Conservation (phyloP, 805 yeast genomes). For the Ogataea pini region DNA sequence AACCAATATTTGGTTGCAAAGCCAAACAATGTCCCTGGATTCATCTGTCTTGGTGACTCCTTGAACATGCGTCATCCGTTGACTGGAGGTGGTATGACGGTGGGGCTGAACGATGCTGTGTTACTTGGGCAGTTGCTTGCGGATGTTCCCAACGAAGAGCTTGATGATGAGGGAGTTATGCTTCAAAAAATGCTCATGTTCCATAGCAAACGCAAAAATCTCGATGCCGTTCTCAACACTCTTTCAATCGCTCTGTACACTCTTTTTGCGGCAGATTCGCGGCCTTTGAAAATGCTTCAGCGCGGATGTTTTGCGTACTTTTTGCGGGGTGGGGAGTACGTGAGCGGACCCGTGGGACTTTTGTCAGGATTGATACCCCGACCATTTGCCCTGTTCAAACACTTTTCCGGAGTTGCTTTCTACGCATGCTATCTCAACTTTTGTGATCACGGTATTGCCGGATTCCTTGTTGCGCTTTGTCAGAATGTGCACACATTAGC, state of each 20-base stretch:
- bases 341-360: slow-evolving; percentile 76
- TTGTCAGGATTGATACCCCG: slow-evolving; percentile 78
- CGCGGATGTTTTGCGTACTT: slow-evolving; percentile 88
- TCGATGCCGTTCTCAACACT: slow-evolving; percentile 85
- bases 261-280: slow-evolving; percentile 82
- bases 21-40: slow-evolving; percentile 68
- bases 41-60: slow-evolving; percentile 87
- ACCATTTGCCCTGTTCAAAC: slow-evolving; percentile 75
- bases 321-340: slow-evolving; percentile 78
- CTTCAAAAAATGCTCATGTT: slow-evolving; percentile 60
- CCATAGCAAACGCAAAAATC: slow-evolving; percentile 73
- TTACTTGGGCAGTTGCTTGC: slow-evolving; percentile 64
- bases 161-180: slow-evolving; percentile 59
- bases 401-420: slow-evolving; percentile 88
- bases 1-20: slow-evolving; percentile 86
- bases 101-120: slow-evolving; percentile 84
- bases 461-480: slow-evolving; percentile 68
- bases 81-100: slow-evolving; percentile 99
- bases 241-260: slow-evolving; percentile 88
- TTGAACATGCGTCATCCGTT: slow-evolving; percentile 97
- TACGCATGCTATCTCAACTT: slow-evolving; percentile 76
- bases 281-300: slow-evolving; percentile 68
- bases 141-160: slow-evolving; percentile 51
- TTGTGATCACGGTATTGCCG: slow-evolving; percentile 58
- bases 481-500: slow-evolving; percentile 68